phyloP scores from a whole-genome alignment of 352 stramenopile genomes.

The Globisporangium apiculatum region DNA sequence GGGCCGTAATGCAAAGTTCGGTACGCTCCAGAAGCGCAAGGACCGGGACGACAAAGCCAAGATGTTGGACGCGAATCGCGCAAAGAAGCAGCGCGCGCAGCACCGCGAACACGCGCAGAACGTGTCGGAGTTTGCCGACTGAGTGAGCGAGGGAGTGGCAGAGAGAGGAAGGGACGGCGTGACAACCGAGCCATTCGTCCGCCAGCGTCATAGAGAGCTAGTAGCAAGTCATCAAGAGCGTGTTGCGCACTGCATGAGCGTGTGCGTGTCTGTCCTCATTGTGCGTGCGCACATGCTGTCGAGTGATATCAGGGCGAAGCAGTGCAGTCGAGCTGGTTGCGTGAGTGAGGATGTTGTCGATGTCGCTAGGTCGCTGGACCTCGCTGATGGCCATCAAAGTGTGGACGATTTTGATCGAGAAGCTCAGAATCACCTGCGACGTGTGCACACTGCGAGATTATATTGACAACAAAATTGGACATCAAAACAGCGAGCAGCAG shows the following conservation, averaged over 20 bases:
- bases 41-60: slow-evolving; percentile 68
- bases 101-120: slow-evolving; percentile 66
- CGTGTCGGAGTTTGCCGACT: slow-evolving; percentile 74
- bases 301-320: no score
- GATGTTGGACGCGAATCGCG: slow-evolving; percentile 37
- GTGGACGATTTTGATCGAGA: background rate
- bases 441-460: slow-evolving; percentile 6
- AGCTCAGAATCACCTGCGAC: slow-evolving; percentile 2
- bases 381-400: background rate
- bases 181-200: background rate
- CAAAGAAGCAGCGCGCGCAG: slow-evolving; percentile 50
- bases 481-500: slow-evolving; percentile 1
- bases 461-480: slow-evolving; percentile 3
- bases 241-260: no score
- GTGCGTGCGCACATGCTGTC: no score
- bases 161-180: background rate
- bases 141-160: slow-evolving; percentile 3
- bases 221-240: no score
- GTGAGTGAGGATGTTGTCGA: no score
- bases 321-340: no score
- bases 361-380: no score
- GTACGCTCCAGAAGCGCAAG: slow-evolving; percentile 81
- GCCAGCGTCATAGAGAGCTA: no score
- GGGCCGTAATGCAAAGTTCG: slow-evolving; percentile 65
- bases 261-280: no score